Evolutionary conservation across 2,329 filamentous ascomycete genomes (phyloP), one percentile per base, ranked within the genome.

Genomic region (Xylaria multiplex): DNA sequence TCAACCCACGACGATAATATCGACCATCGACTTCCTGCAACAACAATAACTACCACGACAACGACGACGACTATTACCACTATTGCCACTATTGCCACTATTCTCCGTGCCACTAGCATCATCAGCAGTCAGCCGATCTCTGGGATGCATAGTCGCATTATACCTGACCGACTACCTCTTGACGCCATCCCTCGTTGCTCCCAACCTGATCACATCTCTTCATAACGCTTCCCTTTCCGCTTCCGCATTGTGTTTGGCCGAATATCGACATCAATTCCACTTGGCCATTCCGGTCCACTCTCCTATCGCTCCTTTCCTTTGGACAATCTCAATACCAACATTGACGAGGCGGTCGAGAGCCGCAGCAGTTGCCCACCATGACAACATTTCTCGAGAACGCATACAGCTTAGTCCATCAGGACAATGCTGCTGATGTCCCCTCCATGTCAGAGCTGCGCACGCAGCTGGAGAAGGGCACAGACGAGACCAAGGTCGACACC

Each of bases 351-450:
- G 73, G 73, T 75, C 72, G 71, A 70, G 71, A 72, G 59, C 73
- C 73, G 73, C 73, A 71, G 59, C 58, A 64, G 69, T 70, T 66
- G 72, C 71, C 70, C 71, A 91, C 73, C 81, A 99, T 98, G 95
- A 91, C 95, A 82, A 91, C 91, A 73, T 98, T 97, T 80, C 88
- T 98, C 70, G 96, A 99, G 79, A 91, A 92, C 80, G 88, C 96
- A 72, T 99, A 98, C 87, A 97, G 93, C 82, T 83, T 99, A 82
- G 93, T 99, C 82, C 94, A 97, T 81, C 90, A 96, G 87, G 96
- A 99, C 88, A 98, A 97, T 86, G 88, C 93, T 69, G 92, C 94
- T 73, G 96, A 98, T 80, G 90, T 96, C 76, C 95, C 96, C 65
- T 89, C 91, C 69, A 85, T 96, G 80, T 93, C 93, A 77, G 96